phyloP scores from a whole-genome alignment of 2,329 filamentous ascomycete genomes.

The Albifimbria verrucaria region DNA sequence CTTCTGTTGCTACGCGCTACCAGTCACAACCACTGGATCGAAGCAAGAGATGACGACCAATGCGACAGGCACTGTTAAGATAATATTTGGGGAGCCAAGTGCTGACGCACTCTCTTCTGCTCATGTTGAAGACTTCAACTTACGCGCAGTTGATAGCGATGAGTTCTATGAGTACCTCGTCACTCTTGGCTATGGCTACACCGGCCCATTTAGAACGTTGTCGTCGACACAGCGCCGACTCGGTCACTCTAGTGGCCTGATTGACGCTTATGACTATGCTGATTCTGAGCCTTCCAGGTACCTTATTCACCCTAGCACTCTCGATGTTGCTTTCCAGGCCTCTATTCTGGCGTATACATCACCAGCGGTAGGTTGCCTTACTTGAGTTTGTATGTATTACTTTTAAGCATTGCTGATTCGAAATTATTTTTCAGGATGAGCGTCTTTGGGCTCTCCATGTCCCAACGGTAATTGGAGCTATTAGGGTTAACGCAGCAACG shows the following conservation, averaged over 20 bases:
- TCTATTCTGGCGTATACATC: slow-evolving; percentile 22
- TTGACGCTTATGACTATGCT: not conserved
- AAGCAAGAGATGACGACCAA: not conserved
- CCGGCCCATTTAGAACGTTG: slow-evolving; percentile 13
- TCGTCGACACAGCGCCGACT: slow-evolving; percentile 9
- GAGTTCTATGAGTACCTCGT: slow-evolving; percentile 14
- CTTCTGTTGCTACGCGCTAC: slow-evolving; percentile 1
- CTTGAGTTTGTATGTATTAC: no score
- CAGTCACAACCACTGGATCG: not conserved
- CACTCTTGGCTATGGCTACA: slow-evolving; percentile 13
- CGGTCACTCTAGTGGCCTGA: slow-evolving; percentile 2
- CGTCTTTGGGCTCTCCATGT: slow-evolving; percentile 25
- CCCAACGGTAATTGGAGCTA: slow-evolving; percentile 19
- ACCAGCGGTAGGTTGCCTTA: no score
- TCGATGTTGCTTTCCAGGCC: slow-evolving; percentile 30
- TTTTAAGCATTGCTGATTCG: no score
- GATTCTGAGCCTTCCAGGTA: slow-evolving; percentile 4
- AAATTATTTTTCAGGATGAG: slow-evolving; percentile 22
- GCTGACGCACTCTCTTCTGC: not conserved
- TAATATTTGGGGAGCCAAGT: slow-evolving; percentile 3
- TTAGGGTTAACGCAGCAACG: slow-evolving; percentile 12
- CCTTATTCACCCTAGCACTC: slow-evolving; percentile 26
- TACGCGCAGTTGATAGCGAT: slow-evolving; percentile 15
- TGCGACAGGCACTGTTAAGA: not conserved
- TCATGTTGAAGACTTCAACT: not conserved